Conservation (phyloP, 1,139 yeast genomes). For the Taiozyma sp. region DNA sequence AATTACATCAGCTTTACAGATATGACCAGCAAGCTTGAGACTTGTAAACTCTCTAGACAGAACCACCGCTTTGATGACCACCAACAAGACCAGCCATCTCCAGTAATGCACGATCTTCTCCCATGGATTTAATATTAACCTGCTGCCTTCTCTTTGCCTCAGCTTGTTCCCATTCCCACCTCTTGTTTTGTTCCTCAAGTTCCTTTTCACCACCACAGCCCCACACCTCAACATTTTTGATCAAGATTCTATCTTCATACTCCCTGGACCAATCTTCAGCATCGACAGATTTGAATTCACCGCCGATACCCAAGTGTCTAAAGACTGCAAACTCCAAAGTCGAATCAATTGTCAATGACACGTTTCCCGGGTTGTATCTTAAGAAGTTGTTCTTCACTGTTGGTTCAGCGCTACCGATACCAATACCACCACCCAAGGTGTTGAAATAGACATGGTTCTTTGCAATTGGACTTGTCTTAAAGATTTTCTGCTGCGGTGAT, state of each 20-base stretch:
- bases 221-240: conserved; percentile 84
- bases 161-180: conserved; percentile 89
- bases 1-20: background rate
- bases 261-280: conserved; percentile 19
- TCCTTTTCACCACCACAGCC: conserved; percentile 82
- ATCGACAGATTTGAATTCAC: conserved; percentile 36
- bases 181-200: conserved; percentile 66
- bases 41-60: conserved; percentile 29
- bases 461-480: conserved; percentile 30
- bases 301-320: conserved; percentile 59
- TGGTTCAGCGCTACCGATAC: conserved; percentile 72
- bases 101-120: conserved; percentile 80
- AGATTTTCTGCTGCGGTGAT: conserved; percentile 60
- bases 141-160: conserved; percentile 78
- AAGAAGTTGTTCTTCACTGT: conserved; percentile 38
- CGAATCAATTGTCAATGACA: conserved; percentile 73
- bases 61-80: conserved; percentile 55
- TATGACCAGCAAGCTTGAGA: background rate
- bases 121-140: conserved; percentile 59
- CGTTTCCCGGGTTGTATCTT: conserved; percentile 56
- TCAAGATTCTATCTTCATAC: conserved; percentile 67
- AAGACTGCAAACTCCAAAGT: conserved; percentile 79
- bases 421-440: conserved; percentile 72
- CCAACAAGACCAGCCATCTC: conserved; percentile 93
- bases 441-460: conserved; percentile 50